Percentiles rank a stretch among this genome's conserved stretches.
Conservation (phyloP, 441 rosid species). For the Croton laevigatus region DNA sequence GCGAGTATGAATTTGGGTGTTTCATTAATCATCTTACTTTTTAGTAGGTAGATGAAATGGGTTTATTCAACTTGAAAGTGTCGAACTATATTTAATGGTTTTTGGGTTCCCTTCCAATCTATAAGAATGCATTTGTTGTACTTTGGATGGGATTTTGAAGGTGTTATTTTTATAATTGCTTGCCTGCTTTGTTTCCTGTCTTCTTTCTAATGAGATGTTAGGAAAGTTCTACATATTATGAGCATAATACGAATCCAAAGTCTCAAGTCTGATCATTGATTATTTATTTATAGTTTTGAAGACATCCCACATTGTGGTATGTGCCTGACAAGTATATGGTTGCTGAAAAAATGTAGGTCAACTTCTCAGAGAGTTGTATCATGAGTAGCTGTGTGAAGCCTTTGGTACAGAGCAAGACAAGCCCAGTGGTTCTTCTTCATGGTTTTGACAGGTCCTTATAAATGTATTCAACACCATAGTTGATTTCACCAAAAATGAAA, state of each 20-base stretch:
- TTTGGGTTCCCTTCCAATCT: not conserved
- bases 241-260: not conserved
- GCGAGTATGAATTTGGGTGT: too few relatives aligned
- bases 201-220: not conserved
- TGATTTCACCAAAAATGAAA: not conserved
- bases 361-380: conserved; percentile 37
- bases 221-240: too few relatives aligned
- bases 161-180: too few relatives aligned
- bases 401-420: conserved; percentile 29
- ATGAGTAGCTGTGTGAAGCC: conserved; percentile 85
- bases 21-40: too few relatives aligned
- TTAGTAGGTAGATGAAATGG: not conserved
- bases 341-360: conserved; percentile 36
- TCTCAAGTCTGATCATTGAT: not conserved
- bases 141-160: not conserved
- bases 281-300: not conserved
- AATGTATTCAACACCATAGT: not conserved
- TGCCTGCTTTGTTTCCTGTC: not conserved
- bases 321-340: not conserved
- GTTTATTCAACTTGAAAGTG: not conserved
- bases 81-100: not conserved
- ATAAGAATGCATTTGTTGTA: not conserved
- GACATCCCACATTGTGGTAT: not conserved
- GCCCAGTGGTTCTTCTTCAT: conserved; percentile 71
- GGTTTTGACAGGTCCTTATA: conserved; percentile 68